Evolutionary conservation across 2,329 filamentous ascomycete genomes (phyloP), one percentile per base, ranked within the genome.

Genomic region (Nannizziopsis barbatae): DNA sequence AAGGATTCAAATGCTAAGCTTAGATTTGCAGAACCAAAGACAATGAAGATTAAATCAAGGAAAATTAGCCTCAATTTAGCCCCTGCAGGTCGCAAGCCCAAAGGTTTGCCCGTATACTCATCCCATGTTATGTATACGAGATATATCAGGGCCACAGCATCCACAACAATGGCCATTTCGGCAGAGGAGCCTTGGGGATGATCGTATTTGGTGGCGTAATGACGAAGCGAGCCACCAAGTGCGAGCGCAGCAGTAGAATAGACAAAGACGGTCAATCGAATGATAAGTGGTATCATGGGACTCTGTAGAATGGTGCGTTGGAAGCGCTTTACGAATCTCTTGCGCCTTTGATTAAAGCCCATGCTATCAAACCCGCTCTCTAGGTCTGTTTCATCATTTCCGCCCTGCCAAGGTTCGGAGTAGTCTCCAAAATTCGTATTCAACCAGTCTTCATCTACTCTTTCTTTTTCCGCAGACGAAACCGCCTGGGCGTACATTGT

Each of bases 101-200:
- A 73, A 17, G 93, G 92, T 63, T 93, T 93, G 27, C 87, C 86
- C 4, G 86, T 92, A 68, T 95, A 96, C 69, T 98, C 92, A 62
- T 98, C 92, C 70, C 83, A 94, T 18, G 89, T 93, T 70, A 96
- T 92, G 68, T 95, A 96, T 42, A 85, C 71, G 48, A 93, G 83
- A 67, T 96, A 98, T 2, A 90, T 80, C 50, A 96, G 76, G 2
- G 92, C 90, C 11, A 96, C 76, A 5, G 83, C 80, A 65, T 96
- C 90, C 35, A 98, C 85, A 32, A 86, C 79, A 47, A 96, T 83
- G 27, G 90, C 90, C 70, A 96, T 88, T 51, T 88, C 77, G 6
- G 87, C 84, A 45, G 92, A 93, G 35, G 83, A 79, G 27, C 77
- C 80, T 62, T 86, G 81, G 1, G 72, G 67, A 27, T 69, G 64